These are phyloP conservation scores for Dimocarpus longan DNA, from an alignment of 345 rosid genomes.

Conservation along the genomic window DNA sequence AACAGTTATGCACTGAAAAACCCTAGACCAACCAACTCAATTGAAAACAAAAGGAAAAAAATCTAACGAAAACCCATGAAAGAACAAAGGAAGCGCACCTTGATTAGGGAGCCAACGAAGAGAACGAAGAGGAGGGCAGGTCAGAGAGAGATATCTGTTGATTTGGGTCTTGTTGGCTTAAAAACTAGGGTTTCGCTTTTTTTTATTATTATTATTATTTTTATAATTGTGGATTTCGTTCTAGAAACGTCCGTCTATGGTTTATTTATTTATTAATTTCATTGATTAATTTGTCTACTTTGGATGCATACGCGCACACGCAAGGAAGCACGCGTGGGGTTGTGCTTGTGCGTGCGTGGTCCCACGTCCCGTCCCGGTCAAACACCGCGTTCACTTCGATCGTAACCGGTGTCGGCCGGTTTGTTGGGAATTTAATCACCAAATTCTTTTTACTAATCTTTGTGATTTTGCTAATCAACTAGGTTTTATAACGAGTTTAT, in stretches of 20 bases:
- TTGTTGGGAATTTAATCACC: background rate
- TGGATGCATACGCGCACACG: background rate
- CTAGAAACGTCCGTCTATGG: background rate
- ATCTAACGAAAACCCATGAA: background rate
- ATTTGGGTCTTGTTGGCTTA: background rate
- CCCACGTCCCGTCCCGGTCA: background rate
- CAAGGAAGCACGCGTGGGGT: background rate
- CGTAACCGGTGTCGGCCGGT: background rate
- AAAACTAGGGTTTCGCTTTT: conserved; percentile 19
- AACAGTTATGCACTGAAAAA: background rate
- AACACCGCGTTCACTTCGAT: background rate
- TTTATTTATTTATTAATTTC: too few species aligned
- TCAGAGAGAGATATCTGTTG: background rate
- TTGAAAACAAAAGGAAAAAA: background rate
- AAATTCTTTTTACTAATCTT: too few species aligned
- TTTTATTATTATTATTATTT: too few species aligned
- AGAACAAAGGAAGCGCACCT: conserved; percentile 9
- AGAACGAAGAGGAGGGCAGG: background rate
- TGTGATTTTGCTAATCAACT: too few species aligned
- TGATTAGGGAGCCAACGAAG: background rate
- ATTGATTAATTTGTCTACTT: background rate
- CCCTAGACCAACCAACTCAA: background rate
- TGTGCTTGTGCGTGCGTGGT: background rate
- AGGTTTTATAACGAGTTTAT: too few species aligned
- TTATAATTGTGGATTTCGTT: background rate